phyloP scores from a whole-genome alignment of 163 green algal species.

The Chlamydomonas reinhardtii region DNA sequence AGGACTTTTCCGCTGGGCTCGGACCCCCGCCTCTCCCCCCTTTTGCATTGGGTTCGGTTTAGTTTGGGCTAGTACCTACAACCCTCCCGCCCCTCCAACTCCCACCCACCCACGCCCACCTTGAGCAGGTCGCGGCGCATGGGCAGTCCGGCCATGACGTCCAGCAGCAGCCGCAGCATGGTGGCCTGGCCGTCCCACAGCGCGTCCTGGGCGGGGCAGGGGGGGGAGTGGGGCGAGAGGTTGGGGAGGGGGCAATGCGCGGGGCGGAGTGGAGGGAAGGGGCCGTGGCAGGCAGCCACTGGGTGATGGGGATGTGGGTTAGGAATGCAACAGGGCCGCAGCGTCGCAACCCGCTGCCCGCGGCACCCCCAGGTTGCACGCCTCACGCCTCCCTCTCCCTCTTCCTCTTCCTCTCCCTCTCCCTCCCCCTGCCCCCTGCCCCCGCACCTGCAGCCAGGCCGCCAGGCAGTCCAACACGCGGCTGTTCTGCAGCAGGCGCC shows the following conservation, averaged over 20 bases:
- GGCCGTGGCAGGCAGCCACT: no score
- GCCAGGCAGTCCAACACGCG: conserved; percentile 27
- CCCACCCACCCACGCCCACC: background rate
- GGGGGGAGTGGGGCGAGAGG: background rate
- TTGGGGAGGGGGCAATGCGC: background rate
- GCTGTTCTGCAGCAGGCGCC: conserved; percentile 30
- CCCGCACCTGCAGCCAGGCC: conserved; percentile 29
- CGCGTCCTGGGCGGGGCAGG: conserved; percentile 1
- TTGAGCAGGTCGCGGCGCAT: conserved; percentile 34
- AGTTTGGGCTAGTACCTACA: no score
- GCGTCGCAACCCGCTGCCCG: no score
- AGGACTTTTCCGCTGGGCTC: no score
- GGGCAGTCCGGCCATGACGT: conserved; percentile 12
- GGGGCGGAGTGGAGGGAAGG: background rate
- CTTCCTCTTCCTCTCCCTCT: no score
- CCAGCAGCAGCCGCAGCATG: conserved; percentile 35
- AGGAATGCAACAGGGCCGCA: no score
- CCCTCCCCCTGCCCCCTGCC: background rate
- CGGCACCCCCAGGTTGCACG: no score
- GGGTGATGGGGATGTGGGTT: no score
- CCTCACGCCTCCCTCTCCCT: no score
- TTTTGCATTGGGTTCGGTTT: no score
- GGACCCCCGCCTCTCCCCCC: no score
- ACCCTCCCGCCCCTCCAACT: background rate
- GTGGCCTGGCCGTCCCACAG: conserved; percentile 11